phyloP scores from a whole-genome alignment of 495 filamentous ascomycete genomes.

The Penicillium malachiteum region DNA sequence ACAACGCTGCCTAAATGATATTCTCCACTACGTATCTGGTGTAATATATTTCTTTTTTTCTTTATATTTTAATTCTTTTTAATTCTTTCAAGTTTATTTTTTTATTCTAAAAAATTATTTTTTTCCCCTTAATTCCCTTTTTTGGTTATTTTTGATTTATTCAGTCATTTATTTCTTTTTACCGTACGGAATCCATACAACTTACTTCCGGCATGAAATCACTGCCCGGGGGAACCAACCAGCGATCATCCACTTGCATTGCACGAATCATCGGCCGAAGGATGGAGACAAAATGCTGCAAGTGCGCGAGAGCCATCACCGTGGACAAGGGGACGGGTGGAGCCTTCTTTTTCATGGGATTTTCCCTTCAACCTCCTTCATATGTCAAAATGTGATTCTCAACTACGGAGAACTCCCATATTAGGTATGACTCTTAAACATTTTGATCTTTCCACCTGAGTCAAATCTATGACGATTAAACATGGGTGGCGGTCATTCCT shows the following conservation, averaged over 20 bases:
- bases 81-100: background rate
- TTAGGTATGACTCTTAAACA: too few species aligned
- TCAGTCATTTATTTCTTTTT: background rate
- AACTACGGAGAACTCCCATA: too few species aligned
- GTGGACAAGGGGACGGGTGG: slow-evolving; percentile 29
- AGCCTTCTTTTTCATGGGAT: slow-evolving; percentile 11
- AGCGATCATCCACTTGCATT: slow-evolving; percentile 19
- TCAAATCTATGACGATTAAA: too few species aligned
- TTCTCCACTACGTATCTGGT: slow-evolving; percentile 1
- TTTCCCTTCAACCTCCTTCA: too few species aligned
- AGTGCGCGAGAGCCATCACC: slow-evolving; percentile 30
- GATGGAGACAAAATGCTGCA: slow-evolving; percentile 15
- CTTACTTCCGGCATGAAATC: background rate
- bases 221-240: slow-evolving; percentile 6
- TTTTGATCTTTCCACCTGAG: too few species aligned
- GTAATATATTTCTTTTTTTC: background rate
- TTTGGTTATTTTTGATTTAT: background rate
- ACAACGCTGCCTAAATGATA: slow-evolving; percentile 2
- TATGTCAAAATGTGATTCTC: too few species aligned
- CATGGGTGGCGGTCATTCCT: too few species aligned
- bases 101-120: background rate
- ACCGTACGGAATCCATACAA: background rate
- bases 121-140: too few species aligned
- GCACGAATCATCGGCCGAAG: slow-evolving; percentile 20
- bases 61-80: background rate